These are phyloP conservation scores for Blastobotrys mokoenaii DNA, from an alignment of 805 yeast species.

Conservation along the genomic window DNA sequence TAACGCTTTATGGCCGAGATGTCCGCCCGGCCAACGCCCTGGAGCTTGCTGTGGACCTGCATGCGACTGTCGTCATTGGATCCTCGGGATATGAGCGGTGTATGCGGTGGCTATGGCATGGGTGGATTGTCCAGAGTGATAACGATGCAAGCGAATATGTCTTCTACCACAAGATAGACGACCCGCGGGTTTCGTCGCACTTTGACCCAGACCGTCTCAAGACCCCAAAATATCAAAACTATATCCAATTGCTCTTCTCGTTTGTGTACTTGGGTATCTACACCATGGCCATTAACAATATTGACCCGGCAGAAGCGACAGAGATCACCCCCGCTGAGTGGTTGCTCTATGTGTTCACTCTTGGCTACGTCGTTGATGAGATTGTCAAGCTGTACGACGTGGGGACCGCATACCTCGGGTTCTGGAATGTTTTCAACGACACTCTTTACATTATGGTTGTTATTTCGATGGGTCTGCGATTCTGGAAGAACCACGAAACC, in stretches of 20 bases:
- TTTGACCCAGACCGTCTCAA: constrained; percentile 77
- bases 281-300: constrained; percentile 53
- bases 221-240: constrained; percentile 77
- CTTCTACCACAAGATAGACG: constrained; percentile 51
- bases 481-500: constrained; percentile 16
- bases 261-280: constrained; percentile 52
- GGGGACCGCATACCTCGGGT: constrained; percentile 62
- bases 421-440: constrained; percentile 75
- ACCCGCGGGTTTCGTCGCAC: constrained; percentile 48
- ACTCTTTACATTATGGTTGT: constrained; percentile 49
- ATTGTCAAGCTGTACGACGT: constrained; percentile 63
- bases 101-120: constrained; percentile 85
- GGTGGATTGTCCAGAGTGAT: constrained; percentile 78
- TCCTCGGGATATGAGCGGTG: constrained; percentile 81
- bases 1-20: constrained; percentile 54
- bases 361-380: constrained; percentile 64
- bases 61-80: constrained; percentile 66
- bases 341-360: constrained; percentile 52
- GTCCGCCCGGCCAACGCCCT: constrained; percentile 62
- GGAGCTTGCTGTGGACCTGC: constrained; percentile 82
- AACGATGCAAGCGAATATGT: constrained; percentile 58
- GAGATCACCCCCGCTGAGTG: constrained; percentile 34
- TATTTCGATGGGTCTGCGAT: constrained; percentile 47
- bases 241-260: constrained; percentile 59
- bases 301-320: constrained; percentile 16